These are phyloP conservation scores for Tylopilus rubrobrunneus DNA, from an alignment of 768 basidiomycete species.

Conservation along the genomic window DNA sequence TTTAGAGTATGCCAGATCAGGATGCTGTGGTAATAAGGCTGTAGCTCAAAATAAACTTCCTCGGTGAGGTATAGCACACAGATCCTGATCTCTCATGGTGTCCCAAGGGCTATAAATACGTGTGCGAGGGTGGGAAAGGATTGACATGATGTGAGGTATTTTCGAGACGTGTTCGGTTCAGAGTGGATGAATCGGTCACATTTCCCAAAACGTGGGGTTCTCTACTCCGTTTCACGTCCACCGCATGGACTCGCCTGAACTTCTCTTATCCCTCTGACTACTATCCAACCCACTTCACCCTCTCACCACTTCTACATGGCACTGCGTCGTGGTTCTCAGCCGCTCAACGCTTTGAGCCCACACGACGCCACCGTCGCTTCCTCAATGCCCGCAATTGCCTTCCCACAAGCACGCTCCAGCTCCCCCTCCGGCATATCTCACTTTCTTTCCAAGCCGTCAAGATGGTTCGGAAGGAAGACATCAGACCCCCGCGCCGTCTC, in stretches of 20 bases:
- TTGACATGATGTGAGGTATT: not conserved
- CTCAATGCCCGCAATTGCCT: conserved; percentile 31
- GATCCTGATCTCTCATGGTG: no score
- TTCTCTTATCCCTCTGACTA: not conserved
- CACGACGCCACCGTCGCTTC: conserved; percentile 26
- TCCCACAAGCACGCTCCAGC: conserved; percentile 48
- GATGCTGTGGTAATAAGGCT: no score
- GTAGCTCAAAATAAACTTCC: no score
- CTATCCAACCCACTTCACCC: not conserved
- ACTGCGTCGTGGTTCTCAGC: conserved; percentile 43
- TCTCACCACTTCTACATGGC: conserved; percentile 35
- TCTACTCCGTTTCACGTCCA: conserved; percentile 19
- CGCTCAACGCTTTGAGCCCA: conserved; percentile 39
- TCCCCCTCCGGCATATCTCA: conserved; percentile 65
- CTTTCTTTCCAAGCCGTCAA: conserved; percentile 62
- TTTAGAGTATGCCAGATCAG: no score
- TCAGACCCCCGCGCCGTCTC: conserved; percentile 47
- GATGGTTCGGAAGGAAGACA: conserved; percentile 66
- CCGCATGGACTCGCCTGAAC: conserved; percentile 3
- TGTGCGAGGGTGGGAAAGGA: not conserved
- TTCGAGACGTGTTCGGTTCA: no score
- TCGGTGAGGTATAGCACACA: no score
- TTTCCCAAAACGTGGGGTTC: conserved; percentile 18
- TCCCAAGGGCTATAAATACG: no score
- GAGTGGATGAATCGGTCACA: no score